Conservation (phyloP, 805 yeast genomes). For the Metschnikowia cerradonensis region DNA sequence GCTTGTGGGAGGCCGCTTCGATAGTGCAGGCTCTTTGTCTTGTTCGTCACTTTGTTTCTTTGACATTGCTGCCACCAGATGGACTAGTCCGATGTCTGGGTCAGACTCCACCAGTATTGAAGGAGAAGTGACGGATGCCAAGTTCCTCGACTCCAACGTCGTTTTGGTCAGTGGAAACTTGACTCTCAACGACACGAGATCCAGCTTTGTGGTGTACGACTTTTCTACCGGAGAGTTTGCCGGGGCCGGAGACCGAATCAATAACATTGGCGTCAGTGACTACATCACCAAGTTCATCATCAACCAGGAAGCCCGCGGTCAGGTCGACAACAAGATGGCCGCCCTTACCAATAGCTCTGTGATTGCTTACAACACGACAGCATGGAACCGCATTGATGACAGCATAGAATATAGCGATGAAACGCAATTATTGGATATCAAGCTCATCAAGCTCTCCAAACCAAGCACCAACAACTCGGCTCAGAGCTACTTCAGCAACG, state of each 20-base stretch:
- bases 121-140: constrained; percentile 51
- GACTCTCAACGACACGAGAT: constrained; percentile 30
- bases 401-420: constrained; percentile 27
- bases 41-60: constrained; percentile 69
- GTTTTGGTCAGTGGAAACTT: constrained; percentile 54
- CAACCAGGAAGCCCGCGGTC: constrained; percentile 34
- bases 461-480: constrained; percentile 25
- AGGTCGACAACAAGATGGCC: constrained; percentile 38
- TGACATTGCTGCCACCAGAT: constrained; percentile 48
- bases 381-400: constrained; percentile 45
- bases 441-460: constrained; percentile 35
- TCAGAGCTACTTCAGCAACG: constrained; percentile 38
- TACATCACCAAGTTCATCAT: constrained; percentile 41
- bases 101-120: constrained; percentile 24
- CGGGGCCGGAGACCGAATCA: constrained; percentile 19
- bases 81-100: constrained; percentile 44
- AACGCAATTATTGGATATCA: constrained; percentile 41
- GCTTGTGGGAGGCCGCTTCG: constrained; percentile 73
- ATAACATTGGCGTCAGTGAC: constrained; percentile 18
- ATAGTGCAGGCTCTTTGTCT: constrained; percentile 48
- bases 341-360: constrained; percentile 35
- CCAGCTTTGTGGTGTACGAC: constrained; percentile 52
- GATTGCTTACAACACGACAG: constrained; percentile 42
- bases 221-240: constrained; percentile 35
- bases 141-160: constrained; percentile 37